Conservation (phyloP, 768 basidiomycete genomes). For the Xerocomellus dryophilus region DNA sequence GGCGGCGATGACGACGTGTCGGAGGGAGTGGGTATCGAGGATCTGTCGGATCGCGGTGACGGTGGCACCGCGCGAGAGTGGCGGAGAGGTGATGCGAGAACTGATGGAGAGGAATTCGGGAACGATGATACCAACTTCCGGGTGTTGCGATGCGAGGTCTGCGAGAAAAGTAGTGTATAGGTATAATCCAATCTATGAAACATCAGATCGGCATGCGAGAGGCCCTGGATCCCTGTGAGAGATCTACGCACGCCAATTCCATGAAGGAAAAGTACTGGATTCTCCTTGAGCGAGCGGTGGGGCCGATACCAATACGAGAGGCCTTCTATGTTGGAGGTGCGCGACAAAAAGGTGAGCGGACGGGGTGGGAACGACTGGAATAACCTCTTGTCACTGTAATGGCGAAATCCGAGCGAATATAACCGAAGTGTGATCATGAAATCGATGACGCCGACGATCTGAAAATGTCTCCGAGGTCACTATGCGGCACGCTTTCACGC, state of each 20-base stretch:
- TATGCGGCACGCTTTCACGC: neutral
- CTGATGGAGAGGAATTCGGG: conserved; percentile 60
- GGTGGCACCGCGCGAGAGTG: conserved; percentile 41
- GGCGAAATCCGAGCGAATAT: conserved; percentile 47
- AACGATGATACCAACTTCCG: conserved; percentile 55
- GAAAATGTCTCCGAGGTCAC: neutral
- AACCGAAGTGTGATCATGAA: conserved; percentile 40
- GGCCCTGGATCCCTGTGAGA: neutral
- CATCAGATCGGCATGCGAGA: neutral
- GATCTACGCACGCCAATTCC: conserved; percentile 55
- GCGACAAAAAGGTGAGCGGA: conserved; percentile 44
- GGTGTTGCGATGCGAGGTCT: conserved; percentile 42
- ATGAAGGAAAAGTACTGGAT: conserved; percentile 62
- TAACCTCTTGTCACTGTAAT: conserved; percentile 41
- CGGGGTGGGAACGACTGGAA: conserved; percentile 54
- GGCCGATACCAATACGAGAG: conserved; percentile 49
- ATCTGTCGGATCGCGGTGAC: conserved; percentile 43
- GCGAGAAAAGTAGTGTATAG: conserved; percentile 53
- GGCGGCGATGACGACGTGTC: conserved; percentile 43
- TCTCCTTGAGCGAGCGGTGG: conserved; percentile 45
- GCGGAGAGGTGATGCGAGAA: conserved; percentile 55
- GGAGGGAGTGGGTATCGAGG: conserved; percentile 41
- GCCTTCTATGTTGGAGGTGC: conserved; percentile 31
- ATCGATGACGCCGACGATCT: conserved; percentile 58
- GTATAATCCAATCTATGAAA: conserved; percentile 54